Evolutionary conservation across 2,329 filamentous ascomycete species (phyloP), one percentile per base, ranked within the genome.

Genomic region (Colletotrichum theobromicola): DNA sequence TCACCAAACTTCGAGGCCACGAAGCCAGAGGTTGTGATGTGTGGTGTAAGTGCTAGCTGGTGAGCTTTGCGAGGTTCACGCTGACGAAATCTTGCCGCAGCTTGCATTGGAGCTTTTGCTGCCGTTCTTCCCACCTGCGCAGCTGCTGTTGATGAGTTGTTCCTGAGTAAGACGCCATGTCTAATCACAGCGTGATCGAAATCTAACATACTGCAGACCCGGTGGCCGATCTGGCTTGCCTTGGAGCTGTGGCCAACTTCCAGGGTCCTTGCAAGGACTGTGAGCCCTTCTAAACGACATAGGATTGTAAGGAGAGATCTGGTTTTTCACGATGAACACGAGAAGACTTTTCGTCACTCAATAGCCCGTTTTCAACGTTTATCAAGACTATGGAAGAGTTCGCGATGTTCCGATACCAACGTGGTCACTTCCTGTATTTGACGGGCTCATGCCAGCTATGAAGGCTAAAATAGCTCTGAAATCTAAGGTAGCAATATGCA

Each of bases 121-220:
- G 8, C 37, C 1, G 37, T 42, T 1, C 18, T 42, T n/a, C 37
- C 37, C 0, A 42, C 37, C 10, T 42, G 37, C 37, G 37, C 37
- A 6, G 37, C 37, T 10, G 37, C 18, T 5, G 37, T 42, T 1
- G 37, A 42, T 2, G 37, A 42, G 0, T 2, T 42, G 0, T 42
- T 42, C 1, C 4, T 42, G 2, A 42, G 37, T 42, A 42, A 9
- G 35, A 15, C 35, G 15, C 15, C 6, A 7, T 34, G 12, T 4
- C 2, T 34, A 10, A n/a, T n/a, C n/a, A n/a, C n/a, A n/a, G n/a
- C 12, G 32, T 7, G 15, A 18, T 4, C 8, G 0, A 4, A 37
- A 9, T 1, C 18, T 42, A 18, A 42, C 37, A 0, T 10, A 1
- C 9, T 10, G 0, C 3, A 42, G 37, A 42, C 4, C 16, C 37